Evolutionary conservation across 257 asterid species (phyloP), one percentile per base, ranked within the genome.

Genomic region (Solanum gracilifrons): DNA sequence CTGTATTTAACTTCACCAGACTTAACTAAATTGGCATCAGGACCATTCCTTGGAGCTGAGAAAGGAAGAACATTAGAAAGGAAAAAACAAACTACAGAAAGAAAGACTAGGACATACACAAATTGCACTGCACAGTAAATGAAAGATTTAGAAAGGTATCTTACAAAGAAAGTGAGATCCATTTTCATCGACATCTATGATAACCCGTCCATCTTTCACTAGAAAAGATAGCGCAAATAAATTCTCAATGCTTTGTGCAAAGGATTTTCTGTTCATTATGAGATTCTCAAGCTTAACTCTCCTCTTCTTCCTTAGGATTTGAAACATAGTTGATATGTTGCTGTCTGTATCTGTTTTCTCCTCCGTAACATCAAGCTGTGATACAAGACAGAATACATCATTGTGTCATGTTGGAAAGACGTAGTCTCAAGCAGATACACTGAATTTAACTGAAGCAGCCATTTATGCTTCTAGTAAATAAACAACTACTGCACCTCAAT

Each of bases 231-330:
- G 84, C 2, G 93, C 93, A 80, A 94, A 93, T 25, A 94, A 43
- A 87, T 94, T 93, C 87, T 94, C 98, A 20, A 93, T 76, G 6
- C 94, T 92, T 88, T 93, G 93, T 36, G 94, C 93, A 79, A 93
- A 94, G 23, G 95, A 94, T 29, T 46, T 31, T 83, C 88, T 84
- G 89, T 92, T 92, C 87, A 92, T 29, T 11, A 93, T 79, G 75
- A 94, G 90, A 89, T 88, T 90, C 82, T 93, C 95, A 58, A 92
- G 88, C 86, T 75, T 76, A 51, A 88, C 93, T 62, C 66, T 89
- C 25, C 83, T 90, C 89, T 89, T 64, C 83, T 76, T 88, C 89
- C 75, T 92, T 36, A 93, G 76, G 60, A 87, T 75, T 74, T 85
- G 90, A 87, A 90, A 94, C 96, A 94, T 90, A 31, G 32, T 68